Evolutionary conservation across 768 basidiomycete species (phyloP), one percentile per base, ranked within the genome.

Genomic region (Lenzites betulinus): DNA sequence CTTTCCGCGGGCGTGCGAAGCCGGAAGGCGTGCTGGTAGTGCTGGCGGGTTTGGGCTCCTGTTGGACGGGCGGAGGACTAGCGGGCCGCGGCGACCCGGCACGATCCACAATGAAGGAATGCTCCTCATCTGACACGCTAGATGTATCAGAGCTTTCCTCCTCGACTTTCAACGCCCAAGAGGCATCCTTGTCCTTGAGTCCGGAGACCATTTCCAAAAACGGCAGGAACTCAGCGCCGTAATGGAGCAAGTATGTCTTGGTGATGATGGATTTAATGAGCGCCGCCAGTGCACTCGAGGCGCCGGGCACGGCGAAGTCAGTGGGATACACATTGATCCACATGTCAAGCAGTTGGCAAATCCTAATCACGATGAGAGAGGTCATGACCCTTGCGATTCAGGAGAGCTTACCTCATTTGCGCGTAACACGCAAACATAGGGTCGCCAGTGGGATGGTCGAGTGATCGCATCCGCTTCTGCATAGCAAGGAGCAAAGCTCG

Each of bases 371-470:
- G 28, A n/a, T 9, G 23, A 11, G 28, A 23, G 57, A 15, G 3
- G 35, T 33, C 6, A 51, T 3, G 22, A 4, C 12, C n/a, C 5
- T 38, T 33, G 6, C 6, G 11, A 20, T 22, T 60, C 23, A 35
- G 62, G 66, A 44, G 43, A 22, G 56, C 72, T 26, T 66, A 91
- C 92, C 88, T 85, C 90, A 93, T 92, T 71, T 94, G 92, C 7
- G 90, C 91, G 73, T 88, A 93, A 66, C 87, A 89, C 8, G 90
- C 90, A 73, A 93, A 89, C 84, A 93, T 88, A 0, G 89, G 88
- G 75, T 94, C 91, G 7, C 85, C 84, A 13, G 83, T 81, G 18
- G 87, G 83, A 54, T 83, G 82, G 67, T 89, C 88, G 15, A 94
- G 76, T 64, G 88, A 84, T 35, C 89, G 84, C 83, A 93, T 88